Base-by-base conservation (phyloP, 1,139 yeast species). In the Scheffersomyces parashehatae region DNA sequence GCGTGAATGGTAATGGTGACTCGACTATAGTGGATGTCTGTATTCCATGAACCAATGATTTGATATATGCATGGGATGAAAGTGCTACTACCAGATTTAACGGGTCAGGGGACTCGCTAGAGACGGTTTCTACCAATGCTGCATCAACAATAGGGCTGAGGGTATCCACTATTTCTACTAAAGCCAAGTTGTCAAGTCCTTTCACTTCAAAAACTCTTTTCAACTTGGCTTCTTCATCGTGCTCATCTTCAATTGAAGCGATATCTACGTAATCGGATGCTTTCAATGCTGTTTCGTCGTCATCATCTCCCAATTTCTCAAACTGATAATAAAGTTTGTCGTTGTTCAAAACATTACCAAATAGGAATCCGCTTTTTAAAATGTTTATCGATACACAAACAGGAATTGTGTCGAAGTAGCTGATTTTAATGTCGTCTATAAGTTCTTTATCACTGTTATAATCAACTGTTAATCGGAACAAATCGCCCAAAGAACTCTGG, bases 381-480 rank as follows among this genome's bases (percentile, higher is more conserved):
- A 91, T 81, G 40, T 77, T 70, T 12, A 91, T 55, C 10, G 75
- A 63, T 11, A 73, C 68, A 26, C 86, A 74, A 1, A 75, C 62
- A 0, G 90, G 85, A 20, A 88, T 75, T 0, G 95, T 78, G 59
- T 89, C 97, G 63, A 90, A 91, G 57, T 85, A 89, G 4, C 62
- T 55, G 10, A 68, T 49, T 2, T 41, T 49, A 1, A 68, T 57
- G 31, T 54, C 50, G 11, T 74, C 68, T n/a, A 88, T 67, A 2
- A 61, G 57, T 35, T 73, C 78, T 34, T 67, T 68, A 35, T 72
- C 75, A 1, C 52, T 52, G 36, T 64, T 60, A 43, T 54, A 67
- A 15, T 68, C 73, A 3, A 87, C 63, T 3, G 81, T 72, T 6
- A 89, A 61, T 56, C 88, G 89, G 65, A 83, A 87, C n/a, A 89